Conservation (phyloP, 768 basidiomycete genomes). For the Suillus spraguei region DNA sequence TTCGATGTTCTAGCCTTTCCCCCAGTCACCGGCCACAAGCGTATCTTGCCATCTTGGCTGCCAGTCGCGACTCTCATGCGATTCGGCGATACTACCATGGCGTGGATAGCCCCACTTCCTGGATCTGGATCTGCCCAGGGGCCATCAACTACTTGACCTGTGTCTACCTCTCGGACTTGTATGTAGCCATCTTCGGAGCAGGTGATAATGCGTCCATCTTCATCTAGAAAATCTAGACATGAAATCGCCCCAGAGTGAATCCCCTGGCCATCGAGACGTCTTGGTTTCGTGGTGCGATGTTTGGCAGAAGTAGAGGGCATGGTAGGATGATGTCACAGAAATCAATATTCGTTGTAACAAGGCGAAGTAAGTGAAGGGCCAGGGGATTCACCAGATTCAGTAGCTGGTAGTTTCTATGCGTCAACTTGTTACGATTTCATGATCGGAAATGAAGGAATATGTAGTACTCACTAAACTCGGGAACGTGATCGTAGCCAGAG, state of each 20-base stretch:
- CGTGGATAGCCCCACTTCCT: background rate
- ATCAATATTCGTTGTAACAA: background rate
- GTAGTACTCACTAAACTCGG: background rate
- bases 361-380: background rate
- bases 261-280: background rate
- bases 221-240: background rate
- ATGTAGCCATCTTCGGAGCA: background rate
- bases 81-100: background rate
- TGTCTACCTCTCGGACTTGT: background rate
- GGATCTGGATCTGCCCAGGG: background rate
- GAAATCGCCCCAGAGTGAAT: background rate
- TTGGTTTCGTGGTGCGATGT: background rate
- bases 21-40: background rate
- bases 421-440: background rate
- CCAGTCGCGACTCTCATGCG: background rate
- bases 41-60: conserved; percentile 1
- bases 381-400: background rate
- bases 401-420: background rate
- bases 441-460: background rate
- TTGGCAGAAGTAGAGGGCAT: background rate
- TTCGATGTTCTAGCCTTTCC: background rate
- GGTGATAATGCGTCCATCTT: conserved; percentile 1
- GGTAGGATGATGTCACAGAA: background rate
- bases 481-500: background rate
- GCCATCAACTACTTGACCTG: background rate